These are phyloP conservation scores for Canavalia ensiformis DNA, from an alignment of 306 rosid genomes.

Conservation along the genomic window DNA sequence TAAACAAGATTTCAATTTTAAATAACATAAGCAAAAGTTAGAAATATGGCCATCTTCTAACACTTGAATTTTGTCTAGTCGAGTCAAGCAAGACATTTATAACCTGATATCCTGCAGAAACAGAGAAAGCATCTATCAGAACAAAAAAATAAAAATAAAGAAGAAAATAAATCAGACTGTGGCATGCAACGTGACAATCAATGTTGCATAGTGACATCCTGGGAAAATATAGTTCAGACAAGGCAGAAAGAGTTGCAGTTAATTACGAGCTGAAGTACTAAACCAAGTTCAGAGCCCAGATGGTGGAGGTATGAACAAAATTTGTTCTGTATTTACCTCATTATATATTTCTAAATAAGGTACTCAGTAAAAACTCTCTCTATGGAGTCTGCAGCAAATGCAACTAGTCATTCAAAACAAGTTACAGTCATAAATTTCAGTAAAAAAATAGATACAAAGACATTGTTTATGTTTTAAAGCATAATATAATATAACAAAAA, in stretches of 20 bases:
- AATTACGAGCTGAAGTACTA: slow-evolving; percentile 6
- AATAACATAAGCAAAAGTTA: slow-evolving; percentile 53
- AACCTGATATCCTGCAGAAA: slow-evolving; percentile 72
- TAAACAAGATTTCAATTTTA: slow-evolving; percentile 7
- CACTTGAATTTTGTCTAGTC: slow-evolving; percentile 99
- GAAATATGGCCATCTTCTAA: slow-evolving; percentile 85
- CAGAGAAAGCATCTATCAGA: slow-evolving; percentile 41
- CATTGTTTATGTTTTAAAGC: slow-evolving; percentile 18
- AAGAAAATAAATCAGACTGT: background rate
- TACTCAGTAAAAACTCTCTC: slow-evolving; percentile 96
- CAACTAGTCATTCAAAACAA: slow-evolving; percentile 41
- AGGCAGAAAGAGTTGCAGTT: background rate
- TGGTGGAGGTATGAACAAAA: background rate
- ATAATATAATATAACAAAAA: slow-evolving; percentile 12
- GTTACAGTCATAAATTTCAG: background rate
- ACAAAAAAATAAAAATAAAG: background rate
- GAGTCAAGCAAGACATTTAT: slow-evolving; percentile 99
- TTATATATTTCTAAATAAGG: slow-evolving; percentile 97
- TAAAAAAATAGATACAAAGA: slow-evolving; percentile 17
- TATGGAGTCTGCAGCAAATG: slow-evolving; percentile 88
- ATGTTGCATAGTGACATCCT: slow-evolving; percentile 5
- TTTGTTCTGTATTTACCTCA: slow-evolving; percentile 68
- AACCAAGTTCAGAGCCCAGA: slow-evolving; percentile 11
- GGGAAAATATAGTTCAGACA: slow-evolving; percentile 39
- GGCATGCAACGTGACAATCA: slow-evolving; percentile 18